Evolutionary conservation across 116 monocot species (phyloP), one percentile per base, ranked within the genome.

Genomic region (Cymodocea nodosa): DNA sequence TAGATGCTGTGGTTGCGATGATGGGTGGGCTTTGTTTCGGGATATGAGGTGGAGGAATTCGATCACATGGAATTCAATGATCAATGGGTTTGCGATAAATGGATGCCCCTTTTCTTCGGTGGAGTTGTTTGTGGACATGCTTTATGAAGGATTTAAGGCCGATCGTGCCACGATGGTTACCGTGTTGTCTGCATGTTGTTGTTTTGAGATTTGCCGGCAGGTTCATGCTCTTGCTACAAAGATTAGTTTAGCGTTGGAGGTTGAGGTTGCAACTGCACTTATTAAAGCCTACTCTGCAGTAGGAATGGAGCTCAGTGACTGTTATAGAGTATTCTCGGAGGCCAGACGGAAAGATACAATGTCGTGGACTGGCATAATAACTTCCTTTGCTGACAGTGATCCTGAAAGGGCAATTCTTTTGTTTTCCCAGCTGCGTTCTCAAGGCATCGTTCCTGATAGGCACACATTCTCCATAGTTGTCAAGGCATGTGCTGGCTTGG

Each of bases 31-130:
- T 30, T 61, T 79, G 62, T 79, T 79, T 39, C 54, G 51, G 36
- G 23, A 34, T 34, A 55, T 72, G 72, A 50, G 63, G 6, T 15
- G 23, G 12, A 44, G 72, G 5, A 75, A 76, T 60, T 35, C 68
- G 18, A 65, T 80, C 62, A 69, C 72, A 24, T 81, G 81, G 81
- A 81, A 76, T 65, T 20, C 72, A 8, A 80, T 80, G 72, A 76
- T 76, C 10, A 49, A 50, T 7, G 72, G 76, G 15, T 50, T 68
- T 57, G 12, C 49, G 23, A 30, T 55, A 10, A 67, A 51, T 23
- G 79, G 75, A 1, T 48, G 23, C 0, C n/a, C 11, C 4, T 17
- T 58, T 0, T 20, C 24, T 0, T 55, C 80, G 0, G 35, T 75
- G 2, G 10, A 23, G 6, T 51, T 80, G 13, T 80, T 80, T 49